Evolutionary conservation across 176 grass and related monocot species (phyloP), one percentile per base, ranked within the genome.

Genomic region (Triticum turgidum): DNA sequence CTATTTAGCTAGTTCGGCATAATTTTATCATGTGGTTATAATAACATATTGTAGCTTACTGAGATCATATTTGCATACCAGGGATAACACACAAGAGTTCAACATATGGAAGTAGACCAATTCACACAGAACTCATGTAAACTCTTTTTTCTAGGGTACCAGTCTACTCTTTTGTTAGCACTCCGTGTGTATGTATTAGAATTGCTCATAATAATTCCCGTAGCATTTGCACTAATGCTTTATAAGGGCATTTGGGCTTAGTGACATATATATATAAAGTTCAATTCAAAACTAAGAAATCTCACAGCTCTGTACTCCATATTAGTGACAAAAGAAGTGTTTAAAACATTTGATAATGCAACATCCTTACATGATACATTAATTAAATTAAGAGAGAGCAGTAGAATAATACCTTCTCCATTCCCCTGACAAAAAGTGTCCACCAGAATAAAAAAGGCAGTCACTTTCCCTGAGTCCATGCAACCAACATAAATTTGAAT

Each of bases 401-500:
- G 65, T n/a, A 75, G 12, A 80, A 64, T 34, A 69, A 29, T 94
- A 98, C 96, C 93, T 98, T 98, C 82, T 98, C 96, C 92, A 30
- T 96, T 92, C 96, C 96, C 87, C 87, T 98, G 79, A 98, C 86
- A 98, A 89, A 82, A 98, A 98, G 85, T 96, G 96, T 69, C 96
- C 94, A 65, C 94, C 96, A 76, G 84, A 91, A 80, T 98, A 93
- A 52, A 98, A 98, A 84, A 81, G 65, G 86, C 92, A 98, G n/a
- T 98, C 96, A 83, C 72, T 89, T 94, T 91, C 87, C 33, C 88
- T 84, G 76, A 62, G 84, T 44, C 9, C 51, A 35, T 88, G 77
- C 49, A 96, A 70, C 96, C 90, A 98, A 58, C 93, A 98, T 64
- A 98, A 93, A 37, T 91, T 89, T 77, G 90, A 96, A n/a, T 86